These are phyloP conservation scores for Saccharomyces kudriavzevii DNA, from an alignment of 805 yeast species.

Conservation along the genomic window DNA sequence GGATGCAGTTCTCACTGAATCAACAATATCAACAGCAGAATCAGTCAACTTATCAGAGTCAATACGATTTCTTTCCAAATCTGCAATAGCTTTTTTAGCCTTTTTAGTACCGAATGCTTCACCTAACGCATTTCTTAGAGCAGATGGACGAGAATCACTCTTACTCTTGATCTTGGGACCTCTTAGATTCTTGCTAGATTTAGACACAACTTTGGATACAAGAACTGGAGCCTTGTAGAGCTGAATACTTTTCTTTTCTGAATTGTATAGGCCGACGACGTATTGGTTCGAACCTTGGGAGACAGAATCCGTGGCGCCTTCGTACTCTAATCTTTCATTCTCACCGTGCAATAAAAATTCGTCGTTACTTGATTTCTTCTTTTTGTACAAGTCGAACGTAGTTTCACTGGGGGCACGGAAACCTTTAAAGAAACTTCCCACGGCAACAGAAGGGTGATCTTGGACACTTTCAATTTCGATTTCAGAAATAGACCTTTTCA, in stretches of 20 bases:
- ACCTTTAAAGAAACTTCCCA: slow-evolving; percentile 78
- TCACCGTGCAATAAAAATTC: slow-evolving; percentile 70
- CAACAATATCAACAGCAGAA: slow-evolving; percentile 73
- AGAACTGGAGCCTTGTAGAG: slow-evolving; percentile 57
- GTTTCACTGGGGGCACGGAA: slow-evolving; percentile 51
- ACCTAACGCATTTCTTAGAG: slow-evolving; percentile 79
- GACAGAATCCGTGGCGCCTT: slow-evolving; percentile 42
- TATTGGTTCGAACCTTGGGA: slow-evolving; percentile 40
- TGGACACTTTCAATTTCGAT: slow-evolving; percentile 31
- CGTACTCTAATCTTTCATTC: slow-evolving; percentile 61
- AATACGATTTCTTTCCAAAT: slow-evolving; percentile 72
- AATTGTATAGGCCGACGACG: slow-evolving; percentile 72
- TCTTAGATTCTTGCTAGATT: slow-evolving; percentile 44
- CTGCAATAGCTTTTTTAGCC: slow-evolving; percentile 84
- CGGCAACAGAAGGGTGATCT: slow-evolving; percentile 43
- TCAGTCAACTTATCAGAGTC: slow-evolving; percentile 75
- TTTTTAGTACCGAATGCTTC: slow-evolving; percentile 95
- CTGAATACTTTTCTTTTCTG: slow-evolving; percentile 53
- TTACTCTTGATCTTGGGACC: slow-evolving; percentile 59
- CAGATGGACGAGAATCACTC: slow-evolving; percentile 38
- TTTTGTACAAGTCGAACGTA: slow-evolving; percentile 54
- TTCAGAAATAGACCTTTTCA: slow-evolving; percentile 12
- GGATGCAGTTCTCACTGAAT: slow-evolving; percentile 64
- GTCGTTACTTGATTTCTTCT: slow-evolving; percentile 25
- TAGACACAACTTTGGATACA: slow-evolving; percentile 55